Conservation (phyloP, 2,329 filamentous ascomycete species). For the Colletotrichum coccodes region DNA sequence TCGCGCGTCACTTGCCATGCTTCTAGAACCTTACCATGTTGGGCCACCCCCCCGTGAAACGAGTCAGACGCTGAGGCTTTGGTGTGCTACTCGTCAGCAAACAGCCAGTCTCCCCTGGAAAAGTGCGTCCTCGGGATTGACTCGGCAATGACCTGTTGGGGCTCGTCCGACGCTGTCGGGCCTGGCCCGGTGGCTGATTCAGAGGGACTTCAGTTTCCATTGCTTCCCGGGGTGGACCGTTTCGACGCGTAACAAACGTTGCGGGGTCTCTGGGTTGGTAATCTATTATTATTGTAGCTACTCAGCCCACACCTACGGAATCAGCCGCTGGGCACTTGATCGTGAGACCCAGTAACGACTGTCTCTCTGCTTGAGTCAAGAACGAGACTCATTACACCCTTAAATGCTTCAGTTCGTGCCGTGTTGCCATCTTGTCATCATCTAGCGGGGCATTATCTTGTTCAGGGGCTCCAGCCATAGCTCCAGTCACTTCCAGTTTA, state of each 20-base stretch:
- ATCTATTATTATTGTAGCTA: background rate
- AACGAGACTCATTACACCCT: slow-evolving; percentile 6
- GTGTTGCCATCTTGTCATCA: slow-evolving; percentile 1
- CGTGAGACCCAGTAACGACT: background rate
- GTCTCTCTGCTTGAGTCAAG: slow-evolving; percentile 21
- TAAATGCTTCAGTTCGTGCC: background rate
- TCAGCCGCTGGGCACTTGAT: slow-evolving; percentile 1
- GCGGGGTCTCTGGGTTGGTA: slow-evolving; percentile 18
- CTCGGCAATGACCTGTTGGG: slow-evolving; percentile 16
- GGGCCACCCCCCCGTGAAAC: slow-evolving; percentile 7
- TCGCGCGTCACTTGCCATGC: slow-evolving; percentile 15
- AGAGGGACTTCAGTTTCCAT: background rate
- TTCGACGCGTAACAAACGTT: slow-evolving; percentile 22
- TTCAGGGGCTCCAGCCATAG: background rate
- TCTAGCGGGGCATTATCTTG: slow-evolving; percentile 10
- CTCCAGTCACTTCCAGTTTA: background rate
- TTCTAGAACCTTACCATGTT: slow-evolving; percentile 30
- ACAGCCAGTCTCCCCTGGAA: background rate
- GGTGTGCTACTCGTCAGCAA: background rate
- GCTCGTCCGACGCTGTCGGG: background rate
- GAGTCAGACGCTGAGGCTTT: slow-evolving; percentile 15
- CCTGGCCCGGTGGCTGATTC: slow-evolving; percentile 20
- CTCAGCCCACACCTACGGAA: background rate
- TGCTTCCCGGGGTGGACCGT: slow-evolving; percentile 9
- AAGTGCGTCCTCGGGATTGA: slow-evolving; percentile 11